Evolutionary conservation across 23 red algal species (phyloP), one percentile per base, ranked within the genome.

Genomic region (Gracilaria domingensis): DNA sequence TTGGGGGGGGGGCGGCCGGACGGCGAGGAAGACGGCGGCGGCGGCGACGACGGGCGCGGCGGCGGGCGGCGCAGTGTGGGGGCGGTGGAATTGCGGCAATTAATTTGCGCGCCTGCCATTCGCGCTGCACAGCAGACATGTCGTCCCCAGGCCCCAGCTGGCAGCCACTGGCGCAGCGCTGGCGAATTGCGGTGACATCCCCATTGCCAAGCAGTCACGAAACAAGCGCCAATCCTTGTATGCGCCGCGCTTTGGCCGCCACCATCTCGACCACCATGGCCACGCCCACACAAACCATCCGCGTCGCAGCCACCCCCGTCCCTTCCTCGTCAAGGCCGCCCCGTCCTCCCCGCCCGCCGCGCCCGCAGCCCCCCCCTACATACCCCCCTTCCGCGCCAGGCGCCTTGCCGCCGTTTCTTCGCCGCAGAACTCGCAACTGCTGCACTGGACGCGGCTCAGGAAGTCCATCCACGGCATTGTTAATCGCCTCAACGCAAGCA

Each of bases 401-500:
- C 71, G 87, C 44, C 32, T 90, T 17, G 45, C 66, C 38, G 51
- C 57, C 12, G 76, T 74, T 66, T 48, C 74, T 53, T 71, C 57
- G 13, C 42, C 73, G 24, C 51, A 90, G 12, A 40, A 38, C 36
- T 45, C 39, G 39, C 95, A 97, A 90, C 57, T 79, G 44, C 72
- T 79, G 66, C 70, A 71, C 56, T 97, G 95, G 95, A 92, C 86
- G 33, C 36, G 54, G 0, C 76, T 97, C 59, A 85, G 67, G 53
- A 92, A 93, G 67, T 64, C 71, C 53, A 88, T 97, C 47, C 75
- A 97, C 88, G 91, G 76, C 26, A 85, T 62, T 39, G 85, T 97
- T 37, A 97, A 97, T 57, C 72, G 84, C 62, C 83, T 93, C 66
- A 93, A 79, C 42, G 76, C 69, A 37, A 66, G 59, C 90, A 94